Evolutionary conservation across 805 yeast species (phyloP), one percentile per base, ranked within the genome.

Genomic region (Jamesozyma rosinii): DNA sequence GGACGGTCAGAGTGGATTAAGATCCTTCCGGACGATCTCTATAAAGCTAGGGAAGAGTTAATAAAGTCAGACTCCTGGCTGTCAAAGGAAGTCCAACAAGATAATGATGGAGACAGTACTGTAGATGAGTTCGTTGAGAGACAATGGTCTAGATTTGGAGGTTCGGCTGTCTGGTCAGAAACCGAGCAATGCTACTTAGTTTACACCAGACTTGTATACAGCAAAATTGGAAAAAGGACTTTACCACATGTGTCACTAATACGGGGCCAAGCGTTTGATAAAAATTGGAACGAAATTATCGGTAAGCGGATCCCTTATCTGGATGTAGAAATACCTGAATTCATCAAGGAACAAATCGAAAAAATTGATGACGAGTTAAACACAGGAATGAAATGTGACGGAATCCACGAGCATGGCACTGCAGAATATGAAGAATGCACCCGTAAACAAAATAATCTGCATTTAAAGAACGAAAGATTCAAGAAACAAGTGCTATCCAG

Each of bases 81-180:
- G 9, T 15, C 45, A 1, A 41, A 42, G 9, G 41, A 37, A 3
- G 11, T 37, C 9, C 33, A 21, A 2, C 34, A 36, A 24, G 44
- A 41, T 8, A 37, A 33, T 1, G 54, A 52, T 21, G 36, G 44
- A 11, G 47, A 42, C 17, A 36, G 18, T 41, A 4, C 38, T 8
- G 46, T 38, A 26, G 26, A 30, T 10, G 44, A 44, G n/a, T 46
- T 48, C 5, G 19, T 49, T 8, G 14, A 21, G 9, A 29, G 45
- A 30, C 35, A 26, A n/a, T 76, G 79, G 78, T 39, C 30, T 22
- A 38, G 36, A 34, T 43, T 43, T 33, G 52, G 52, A 40, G 77
- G 77, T 1, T 67, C 77, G 1, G 65, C 75, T 1, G 74, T 74
- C 14, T 75, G 77, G 77, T 54, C 75, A 27, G 70, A 68, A 34